Evolutionary conservation across 140 eudicot species (phyloP), one percentile per base, ranked within the genome.

Genomic region (Flaveria floridana): DNA sequence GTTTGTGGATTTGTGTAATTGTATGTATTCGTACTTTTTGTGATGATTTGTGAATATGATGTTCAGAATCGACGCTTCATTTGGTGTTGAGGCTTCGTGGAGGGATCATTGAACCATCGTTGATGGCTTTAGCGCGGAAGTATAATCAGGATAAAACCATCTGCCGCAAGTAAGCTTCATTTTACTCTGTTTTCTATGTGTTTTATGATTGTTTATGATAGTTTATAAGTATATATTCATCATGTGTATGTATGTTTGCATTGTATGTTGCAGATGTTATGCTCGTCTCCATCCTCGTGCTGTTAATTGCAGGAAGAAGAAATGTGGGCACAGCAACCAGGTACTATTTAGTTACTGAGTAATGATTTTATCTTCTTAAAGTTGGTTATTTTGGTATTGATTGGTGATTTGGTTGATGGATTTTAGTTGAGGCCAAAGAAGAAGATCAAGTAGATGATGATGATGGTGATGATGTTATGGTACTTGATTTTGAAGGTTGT

Each of bases 21-120:
- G 41, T 34, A 34, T 34, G 41, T 34, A 34, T 34, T 30, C 37
- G 0, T 30, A 30, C 37, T 30, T 30, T 0, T 0, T 30, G 6
- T 30, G 37, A 30, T 30, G 37, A 30, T 30, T 30, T 30, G 6
- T 3, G 37, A 30, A 30, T 30, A 0, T 30, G 11, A n/a, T 78
- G 46, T 81, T 71, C 65, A 89, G 96, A 90, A 75, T 90, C 96
- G 16, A 90, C 96, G 0, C 72, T 90, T 65, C 96, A 90, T 86
- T 85, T 90, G 81, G 96, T 90, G 65, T 77, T 90, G 87, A 85
- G 95, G 84, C 91, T 90, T 39, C 86, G 96, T 70, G 96, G 96
- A 18, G 96, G 96, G 52, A 87, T 90, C 44, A 90, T 90, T 39
- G 95, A 90, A 83, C 95, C 95, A 0, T 90, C 95, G 1, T 66